These are phyloP conservation scores for Mycena haematopus DNA, from an alignment of 768 basidiomycete species.

Conservation along the genomic window DNA sequence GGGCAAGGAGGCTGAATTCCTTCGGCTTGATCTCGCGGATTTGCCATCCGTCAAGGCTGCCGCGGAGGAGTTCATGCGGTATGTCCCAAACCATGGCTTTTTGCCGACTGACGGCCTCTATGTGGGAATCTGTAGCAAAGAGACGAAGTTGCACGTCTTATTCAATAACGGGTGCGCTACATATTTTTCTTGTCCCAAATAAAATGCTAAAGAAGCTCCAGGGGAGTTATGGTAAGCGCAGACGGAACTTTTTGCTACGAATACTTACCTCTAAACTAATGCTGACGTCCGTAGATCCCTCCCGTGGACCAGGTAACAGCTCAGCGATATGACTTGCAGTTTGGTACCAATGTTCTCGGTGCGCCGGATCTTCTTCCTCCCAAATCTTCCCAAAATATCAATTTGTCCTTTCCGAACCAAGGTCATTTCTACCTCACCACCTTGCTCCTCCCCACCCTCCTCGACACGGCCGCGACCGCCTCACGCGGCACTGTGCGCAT, in stretches of 20 bases:
- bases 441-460: neutral
- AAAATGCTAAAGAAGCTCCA: too few species aligned
- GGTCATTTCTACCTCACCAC: neutral
- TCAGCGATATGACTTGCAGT: neutral
- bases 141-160: neutral
- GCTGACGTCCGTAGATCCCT: neutral
- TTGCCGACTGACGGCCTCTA: neutral
- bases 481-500: neutral
- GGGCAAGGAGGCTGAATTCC: neutral
- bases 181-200: too few species aligned
- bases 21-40: neutral
- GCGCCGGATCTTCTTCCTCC: too few species aligned
- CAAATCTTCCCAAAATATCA: neutral
- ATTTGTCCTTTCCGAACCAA: neutral
- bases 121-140: neutral
- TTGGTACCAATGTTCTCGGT: neutral
- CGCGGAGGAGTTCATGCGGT: conserved; percentile 3
- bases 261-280: too few species aligned
- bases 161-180: neutral
- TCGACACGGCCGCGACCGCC: neutral
- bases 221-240: too few species aligned
- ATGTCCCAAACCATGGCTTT: too few species aligned
- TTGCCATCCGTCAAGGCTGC: neutral
- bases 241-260: too few species aligned
- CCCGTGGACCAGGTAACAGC: neutral